A percentile compares a stretch with the other conserved stretches of the same genome.
phyloP scores from a whole-genome alignment of 805 yeast genomes.

The Candida corydali region DNA sequence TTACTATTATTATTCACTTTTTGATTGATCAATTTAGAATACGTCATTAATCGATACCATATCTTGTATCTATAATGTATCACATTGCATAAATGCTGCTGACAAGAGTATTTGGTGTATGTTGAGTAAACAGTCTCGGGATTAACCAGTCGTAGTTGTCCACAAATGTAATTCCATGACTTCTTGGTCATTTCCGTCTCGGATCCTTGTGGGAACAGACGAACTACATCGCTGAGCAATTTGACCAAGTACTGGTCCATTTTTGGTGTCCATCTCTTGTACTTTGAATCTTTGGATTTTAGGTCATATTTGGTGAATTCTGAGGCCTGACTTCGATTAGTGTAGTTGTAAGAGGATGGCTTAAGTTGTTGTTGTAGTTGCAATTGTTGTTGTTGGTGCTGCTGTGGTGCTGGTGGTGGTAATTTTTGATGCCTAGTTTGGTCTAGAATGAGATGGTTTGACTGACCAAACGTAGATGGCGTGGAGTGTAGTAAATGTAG shows the following conservation, averaged over 20 bases:
- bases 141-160: conserved; percentile 31
- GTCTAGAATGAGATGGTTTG: conserved; percentile 6
- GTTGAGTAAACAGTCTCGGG: conserved; percentile 39
- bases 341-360: too few species aligned
- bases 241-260: conserved; percentile 33
- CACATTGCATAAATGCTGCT: conserved; percentile 33
- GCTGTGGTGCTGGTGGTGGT: conserved; percentile 11
- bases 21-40: conserved; percentile 13
- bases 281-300: conserved; percentile 32
- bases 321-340: too few species aligned
- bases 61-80: conserved; percentile 32
- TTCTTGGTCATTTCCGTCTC: conserved; percentile 31
- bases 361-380: too few species aligned
- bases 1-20: conserved; percentile 13
- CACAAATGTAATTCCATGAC: conserved; percentile 35
- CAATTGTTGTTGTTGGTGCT: conserved; percentile 11
- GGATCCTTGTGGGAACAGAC: conserved; percentile 27
- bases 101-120: conserved; percentile 36
- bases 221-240: conserved; percentile 32
- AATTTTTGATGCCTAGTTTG: conserved; percentile 10
- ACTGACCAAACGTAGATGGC: neutral
- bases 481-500: conserved; percentile 2
- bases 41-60: conserved; percentile 31
- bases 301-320: conserved; percentile 26
- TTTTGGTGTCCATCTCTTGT: conserved; percentile 34